A percentile compares a stretch with the other conserved stretches of the same genome.
Evolutionary conservation across 768 basidiomycete genomes (phyloP).

Genomic region (Mycena maculata): DNA sequence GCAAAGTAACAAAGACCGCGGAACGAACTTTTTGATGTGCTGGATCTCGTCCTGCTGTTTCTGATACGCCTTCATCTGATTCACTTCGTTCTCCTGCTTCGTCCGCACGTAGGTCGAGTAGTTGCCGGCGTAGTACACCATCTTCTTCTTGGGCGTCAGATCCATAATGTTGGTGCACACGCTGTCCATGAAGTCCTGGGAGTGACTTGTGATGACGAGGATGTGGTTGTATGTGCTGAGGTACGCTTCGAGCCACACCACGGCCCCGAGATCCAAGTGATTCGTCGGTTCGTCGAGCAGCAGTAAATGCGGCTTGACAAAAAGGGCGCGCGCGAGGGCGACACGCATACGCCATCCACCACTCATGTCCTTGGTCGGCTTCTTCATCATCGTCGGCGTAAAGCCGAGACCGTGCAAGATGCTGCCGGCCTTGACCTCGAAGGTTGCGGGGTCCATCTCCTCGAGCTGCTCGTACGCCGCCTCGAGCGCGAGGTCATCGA

Average conservation of each 20-base stretch:
- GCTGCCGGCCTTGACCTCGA: constrained; percentile 94
- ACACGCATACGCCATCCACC: constrained; percentile 99
- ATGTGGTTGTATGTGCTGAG: constrained; percentile 99
- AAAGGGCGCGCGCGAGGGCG: constrained; percentile 93
- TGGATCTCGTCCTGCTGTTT: constrained; percentile 99
- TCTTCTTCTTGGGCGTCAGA: constrained; percentile 89
- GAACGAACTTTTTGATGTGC: constrained; percentile 93
- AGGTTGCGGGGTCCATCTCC: constrained; percentile 94
- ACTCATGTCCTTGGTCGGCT: constrained; percentile 98
- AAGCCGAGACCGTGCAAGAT: constrained; percentile 99
- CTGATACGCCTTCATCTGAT: constrained; percentile 99
- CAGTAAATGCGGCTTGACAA: constrained; percentile 95
- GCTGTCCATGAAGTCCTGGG: constrained; percentile 99
- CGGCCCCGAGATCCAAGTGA: constrained; percentile 96
- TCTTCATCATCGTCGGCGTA: constrained; percentile 90
- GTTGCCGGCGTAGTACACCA: constrained; percentile 95
- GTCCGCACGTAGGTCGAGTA: constrained; percentile 98
- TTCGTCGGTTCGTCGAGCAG: constrained; percentile 94
- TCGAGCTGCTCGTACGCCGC: constrained; percentile 95
- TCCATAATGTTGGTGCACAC: constrained; percentile 99
- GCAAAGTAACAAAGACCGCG: constrained; percentile 3
- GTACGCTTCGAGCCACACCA: constrained; percentile 99
- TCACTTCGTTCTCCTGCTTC: constrained; percentile 96
- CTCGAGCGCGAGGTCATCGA: constrained; percentile 91
- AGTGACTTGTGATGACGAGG: constrained; percentile 96